Conservation (phyloP, 2,329 filamentous ascomycete genomes). For the Fusarium aywerte region DNA sequence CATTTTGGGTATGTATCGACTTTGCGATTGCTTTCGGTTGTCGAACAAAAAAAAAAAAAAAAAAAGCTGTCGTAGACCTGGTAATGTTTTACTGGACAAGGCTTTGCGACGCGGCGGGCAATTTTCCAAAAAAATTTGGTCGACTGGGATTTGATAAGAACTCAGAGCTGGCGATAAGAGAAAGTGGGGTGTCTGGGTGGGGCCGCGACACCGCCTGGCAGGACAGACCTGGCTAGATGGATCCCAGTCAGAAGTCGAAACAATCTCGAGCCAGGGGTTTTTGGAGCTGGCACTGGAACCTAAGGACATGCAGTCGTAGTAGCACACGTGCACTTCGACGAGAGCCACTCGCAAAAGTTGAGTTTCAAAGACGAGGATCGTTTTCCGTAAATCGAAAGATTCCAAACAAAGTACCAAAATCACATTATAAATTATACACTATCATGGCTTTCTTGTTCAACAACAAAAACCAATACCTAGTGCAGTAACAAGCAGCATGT, state of each 20-base stretch:
- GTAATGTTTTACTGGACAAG: slow-evolving; percentile 20
- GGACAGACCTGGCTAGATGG: background rate
- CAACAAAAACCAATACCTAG: background rate
- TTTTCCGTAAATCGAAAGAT: background rate
- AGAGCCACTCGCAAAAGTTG: slow-evolving; percentile 9
- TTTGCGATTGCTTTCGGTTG: slow-evolving; percentile 11
- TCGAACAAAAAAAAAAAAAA: too few species aligned
- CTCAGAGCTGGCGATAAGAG: slow-evolving; percentile 43
- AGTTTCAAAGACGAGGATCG: slow-evolving; percentile 3
- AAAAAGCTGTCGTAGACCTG: slow-evolving; percentile 30
- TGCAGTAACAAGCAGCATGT: slow-evolving; percentile 6
- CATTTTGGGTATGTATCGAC: slow-evolving; percentile 54
- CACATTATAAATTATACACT: background rate
- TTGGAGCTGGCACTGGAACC: background rate
- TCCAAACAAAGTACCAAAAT: background rate
- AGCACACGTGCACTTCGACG: slow-evolving; percentile 4
- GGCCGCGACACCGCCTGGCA: slow-evolving; percentile 38
- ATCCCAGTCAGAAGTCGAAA: slow-evolving; percentile 3
- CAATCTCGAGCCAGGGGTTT: background rate
- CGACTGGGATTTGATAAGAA: slow-evolving; percentile 49
- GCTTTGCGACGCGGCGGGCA: slow-evolving; percentile 41
- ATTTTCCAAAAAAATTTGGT: slow-evolving; percentile 47
- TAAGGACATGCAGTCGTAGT: slow-evolving; percentile 1
- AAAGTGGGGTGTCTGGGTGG: slow-evolving; percentile 28
- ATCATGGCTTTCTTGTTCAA: background rate